Base-by-base conservation (phyloP, 306 rosid species). In the Pterocarpus santalinus region DNA sequence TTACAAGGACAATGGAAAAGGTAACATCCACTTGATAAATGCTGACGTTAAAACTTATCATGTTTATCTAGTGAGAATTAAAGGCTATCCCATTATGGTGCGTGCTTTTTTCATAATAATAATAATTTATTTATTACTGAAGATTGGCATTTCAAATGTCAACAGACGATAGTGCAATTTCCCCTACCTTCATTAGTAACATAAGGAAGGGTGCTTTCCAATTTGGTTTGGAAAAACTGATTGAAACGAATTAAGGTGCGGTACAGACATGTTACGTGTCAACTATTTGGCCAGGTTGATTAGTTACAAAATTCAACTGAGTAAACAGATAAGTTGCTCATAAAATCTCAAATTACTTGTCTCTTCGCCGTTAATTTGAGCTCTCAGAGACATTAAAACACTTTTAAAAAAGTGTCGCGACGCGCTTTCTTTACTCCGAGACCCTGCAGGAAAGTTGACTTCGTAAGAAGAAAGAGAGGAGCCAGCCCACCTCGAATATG, bases 381-480 rank as follows among this genome's bases (percentile, higher is more conserved):
- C 16, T 39, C 2, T 55, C 28, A 56, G 34, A 10, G 5, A 67
- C 32, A 8, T 5, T 14, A 13, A 43, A 34, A 3, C 63, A 13
- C 16, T 70, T 16, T 22, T 5, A 6, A 55, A 38, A 35, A 47
- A 52, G 60, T 5, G 8, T 56, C 51, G 53, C 5, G 82, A 86
- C 90, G 85, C 90, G 88, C 71, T 80, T 85, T 79, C 85, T 64
- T 66, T 3, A 82, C 61, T 52, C 69, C 12, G 17, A 72, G 72
- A 60, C 47, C 57, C 36, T 79, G 78, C 76, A 68, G 7, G 17
- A 55, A 84, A 75, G 88, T 89, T 82, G 92, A 90, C 88, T 80
- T 81, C 11, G 68, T 51, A 4, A 46, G 62, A 11, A 73, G 56
- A 66, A 73, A 28, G 14, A 51, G 28, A 69, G 28, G 35, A 6